Evolutionary conservation across 2,329 filamentous ascomycete species (phyloP).

Genomic region (Aspergillus ochraceus): DNA sequence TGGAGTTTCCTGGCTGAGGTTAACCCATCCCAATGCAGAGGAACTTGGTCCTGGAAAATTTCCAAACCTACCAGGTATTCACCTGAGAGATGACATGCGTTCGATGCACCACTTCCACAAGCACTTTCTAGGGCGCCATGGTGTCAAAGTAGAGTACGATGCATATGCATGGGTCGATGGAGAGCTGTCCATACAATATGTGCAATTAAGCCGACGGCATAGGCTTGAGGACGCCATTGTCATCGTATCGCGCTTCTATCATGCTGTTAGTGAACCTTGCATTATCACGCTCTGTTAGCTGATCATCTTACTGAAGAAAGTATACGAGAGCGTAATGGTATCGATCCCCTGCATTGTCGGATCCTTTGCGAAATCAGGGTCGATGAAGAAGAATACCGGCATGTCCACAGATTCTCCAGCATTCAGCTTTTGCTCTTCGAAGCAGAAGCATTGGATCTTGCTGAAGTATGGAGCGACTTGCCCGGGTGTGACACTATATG

Average conservation of each 20-base stretch:
- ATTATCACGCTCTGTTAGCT: not conserved
- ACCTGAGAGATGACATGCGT: not conserved
- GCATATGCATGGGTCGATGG: not conserved
- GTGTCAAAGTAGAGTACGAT: not conserved
- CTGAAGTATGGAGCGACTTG: slow-evolving; percentile 97
- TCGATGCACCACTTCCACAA: not conserved
- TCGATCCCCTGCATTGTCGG: slow-evolving; percentile 91
- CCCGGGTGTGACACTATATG: slow-evolving; percentile 92
- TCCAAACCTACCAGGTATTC: not conserved
- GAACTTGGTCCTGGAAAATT: not conserved
- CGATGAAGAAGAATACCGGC: slow-evolving; percentile 99
- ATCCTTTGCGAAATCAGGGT: slow-evolving; percentile 91
- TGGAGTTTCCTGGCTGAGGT: not conserved
- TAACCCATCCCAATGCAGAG: not conserved
- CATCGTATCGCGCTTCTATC: slow-evolving; percentile 78
- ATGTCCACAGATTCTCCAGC: slow-evolving; percentile 98
- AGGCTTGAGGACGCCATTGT: slow-evolving; percentile 69
- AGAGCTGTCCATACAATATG: not conserved
- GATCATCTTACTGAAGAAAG: slow-evolving; percentile 84
- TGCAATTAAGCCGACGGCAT: slow-evolving; percentile 38
- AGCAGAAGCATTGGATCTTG: slow-evolving; percentile 99
- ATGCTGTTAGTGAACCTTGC: slow-evolving; percentile 44
- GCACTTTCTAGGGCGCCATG: not conserved
- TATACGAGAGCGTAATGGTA: slow-evolving; percentile 94
- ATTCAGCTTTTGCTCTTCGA: slow-evolving; percentile 92